Conservation (phyloP, 345 rosid genomes). For the Euphorbia pulcherrima region DNA sequence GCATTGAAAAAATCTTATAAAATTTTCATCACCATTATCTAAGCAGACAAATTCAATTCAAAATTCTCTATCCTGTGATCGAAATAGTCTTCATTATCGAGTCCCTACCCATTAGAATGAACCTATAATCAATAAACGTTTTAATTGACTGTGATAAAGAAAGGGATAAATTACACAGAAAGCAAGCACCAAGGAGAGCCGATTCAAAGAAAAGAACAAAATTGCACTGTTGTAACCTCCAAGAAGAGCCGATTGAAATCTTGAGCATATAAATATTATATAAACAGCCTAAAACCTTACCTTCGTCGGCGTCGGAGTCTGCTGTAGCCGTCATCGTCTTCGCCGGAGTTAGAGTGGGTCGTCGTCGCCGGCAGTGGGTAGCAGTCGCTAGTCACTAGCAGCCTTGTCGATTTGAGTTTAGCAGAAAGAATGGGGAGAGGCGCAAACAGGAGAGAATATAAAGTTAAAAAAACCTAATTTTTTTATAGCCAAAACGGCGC, state of each 20-base stretch:
- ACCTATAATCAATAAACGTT: neutral
- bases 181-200: neutral
- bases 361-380: too few species aligned
- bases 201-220: neutral
- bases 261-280: too few species aligned
- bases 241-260: slow-evolving; percentile 1
- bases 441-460: too few species aligned
- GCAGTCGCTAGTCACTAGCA: too few species aligned
- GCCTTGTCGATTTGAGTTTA: too few species aligned
- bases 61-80: neutral
- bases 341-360: too few species aligned
- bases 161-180: neutral
- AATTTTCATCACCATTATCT: neutral
- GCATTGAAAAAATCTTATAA: neutral
- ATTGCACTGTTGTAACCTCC: neutral
- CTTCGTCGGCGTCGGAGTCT: too few species aligned
- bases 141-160: neutral
- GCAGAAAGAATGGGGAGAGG: too few species aligned
- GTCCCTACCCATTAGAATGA: neutral
- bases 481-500: too few species aligned
- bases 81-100: neutral
- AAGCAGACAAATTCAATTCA: neutral
- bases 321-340: too few species aligned
- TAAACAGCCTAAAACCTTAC: too few species aligned
- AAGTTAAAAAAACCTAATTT: too few species aligned